A percentile compares a stretch with the other conserved stretches of the same genome.
Evolutionary conservation across 306 rosid genomes (phyloP).

Genomic region (Rubus idaeus): DNA sequence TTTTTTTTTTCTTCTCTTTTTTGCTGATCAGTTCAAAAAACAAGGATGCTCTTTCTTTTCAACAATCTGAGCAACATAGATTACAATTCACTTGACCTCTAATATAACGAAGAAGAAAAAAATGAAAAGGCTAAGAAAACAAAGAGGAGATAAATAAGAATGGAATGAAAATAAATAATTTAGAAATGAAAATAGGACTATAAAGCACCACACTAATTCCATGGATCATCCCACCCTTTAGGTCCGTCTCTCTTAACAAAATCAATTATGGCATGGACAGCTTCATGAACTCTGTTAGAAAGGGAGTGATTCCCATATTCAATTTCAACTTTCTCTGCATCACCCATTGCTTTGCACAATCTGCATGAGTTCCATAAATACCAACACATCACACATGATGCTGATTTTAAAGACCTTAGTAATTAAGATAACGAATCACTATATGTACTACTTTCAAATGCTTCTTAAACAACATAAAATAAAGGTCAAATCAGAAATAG

Average conservation of each 20-base stretch:
- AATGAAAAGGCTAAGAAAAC: not conserved
- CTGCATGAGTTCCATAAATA: conserved; percentile 46
- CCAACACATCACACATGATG: not conserved
- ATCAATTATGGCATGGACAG: conserved; percentile 74
- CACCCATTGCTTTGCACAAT: conserved; percentile 93
- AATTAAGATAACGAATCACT: not conserved
- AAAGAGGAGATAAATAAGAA: conserved; percentile 15
- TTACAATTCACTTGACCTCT: not conserved
- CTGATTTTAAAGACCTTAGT: conserved; percentile 1
- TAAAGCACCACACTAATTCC: conserved; percentile 49
- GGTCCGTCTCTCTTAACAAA: conserved; percentile 90
- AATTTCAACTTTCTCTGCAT: conserved; percentile 87
- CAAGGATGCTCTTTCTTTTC: not conserved
- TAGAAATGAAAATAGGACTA: conserved; percentile 1
- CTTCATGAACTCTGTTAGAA: conserved; percentile 84
- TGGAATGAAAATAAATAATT: not conserved
- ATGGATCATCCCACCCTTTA: conserved; percentile 98
- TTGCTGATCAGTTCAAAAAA: not conserved
- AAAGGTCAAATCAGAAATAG: conserved; percentile 8
- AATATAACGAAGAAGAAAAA: conserved; percentile 17
- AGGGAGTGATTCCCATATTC: conserved; percentile 95
- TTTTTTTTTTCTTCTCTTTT: not conserved
- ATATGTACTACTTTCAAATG: not conserved
- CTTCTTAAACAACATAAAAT: not conserved
- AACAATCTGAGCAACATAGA: not conserved